phyloP scores from a whole-genome alignment of 1,284 basidiomycete species.

The Malassezia cuniculi region DNA sequence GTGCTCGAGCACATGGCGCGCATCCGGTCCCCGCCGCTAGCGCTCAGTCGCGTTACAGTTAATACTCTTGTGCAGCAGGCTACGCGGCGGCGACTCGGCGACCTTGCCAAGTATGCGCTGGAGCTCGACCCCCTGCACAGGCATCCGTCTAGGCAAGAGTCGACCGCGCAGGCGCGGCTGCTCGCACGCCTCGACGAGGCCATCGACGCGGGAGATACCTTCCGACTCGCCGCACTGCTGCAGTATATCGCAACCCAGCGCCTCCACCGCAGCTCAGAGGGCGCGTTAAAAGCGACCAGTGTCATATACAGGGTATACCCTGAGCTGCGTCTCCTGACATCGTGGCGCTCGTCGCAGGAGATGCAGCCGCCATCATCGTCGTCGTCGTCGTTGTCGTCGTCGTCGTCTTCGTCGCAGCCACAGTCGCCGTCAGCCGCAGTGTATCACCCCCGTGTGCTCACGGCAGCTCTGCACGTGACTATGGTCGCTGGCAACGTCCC shows the following conservation, averaged over 20 bases:
- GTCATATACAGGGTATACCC: conserved; percentile 6
- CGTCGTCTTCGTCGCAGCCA: no score
- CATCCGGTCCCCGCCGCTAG: conserved; percentile 5
- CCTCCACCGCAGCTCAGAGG: background rate
- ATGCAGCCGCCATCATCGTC: no score
- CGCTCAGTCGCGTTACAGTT: conserved; percentile 2
- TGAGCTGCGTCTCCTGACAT: conserved; percentile 2
- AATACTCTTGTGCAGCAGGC: conserved; percentile 11
- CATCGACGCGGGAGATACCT: conserved; percentile 1
- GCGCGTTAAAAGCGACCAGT: conserved; percentile 4
- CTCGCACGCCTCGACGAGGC: conserved; percentile 9
- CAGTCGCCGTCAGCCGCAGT: background rate
- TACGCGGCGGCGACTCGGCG: background rate
- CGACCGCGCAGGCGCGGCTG: conserved; percentile 1
- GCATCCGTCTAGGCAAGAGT: background rate
- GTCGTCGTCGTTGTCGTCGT: no score
- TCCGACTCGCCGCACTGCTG: conserved; percentile 5
- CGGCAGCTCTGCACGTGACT: conserved; percentile 21
- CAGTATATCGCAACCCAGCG: conserved; percentile 5
- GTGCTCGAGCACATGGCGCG: conserved; percentile 13
- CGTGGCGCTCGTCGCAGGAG: no score
- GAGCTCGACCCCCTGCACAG: background rate
- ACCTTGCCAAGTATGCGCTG: conserved; percentile 5
- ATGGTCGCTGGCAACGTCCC: conserved; percentile 20
- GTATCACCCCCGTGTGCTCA: conserved; percentile 19